Base-by-base conservation (phyloP, 2,329 filamentous ascomycete species). In the Colletotrichum caudatum region DNA sequence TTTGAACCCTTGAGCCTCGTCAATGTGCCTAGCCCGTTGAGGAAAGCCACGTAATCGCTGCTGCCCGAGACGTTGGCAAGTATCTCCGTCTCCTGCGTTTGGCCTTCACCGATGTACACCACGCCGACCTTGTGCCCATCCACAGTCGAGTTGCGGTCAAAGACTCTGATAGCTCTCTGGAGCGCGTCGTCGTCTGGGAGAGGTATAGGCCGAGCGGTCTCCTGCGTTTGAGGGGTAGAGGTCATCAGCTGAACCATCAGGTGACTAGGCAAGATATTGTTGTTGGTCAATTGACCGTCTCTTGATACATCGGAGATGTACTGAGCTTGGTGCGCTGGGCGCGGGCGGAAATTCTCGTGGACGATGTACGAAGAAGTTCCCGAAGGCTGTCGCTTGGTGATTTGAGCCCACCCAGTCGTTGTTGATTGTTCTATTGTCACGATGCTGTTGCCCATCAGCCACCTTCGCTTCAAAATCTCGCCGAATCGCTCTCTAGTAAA, bases 91-190 rank as follows among this genome's bases (percentile, higher is more conserved):
- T 98, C 96, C 1, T 91, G 83, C 0, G 89, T 94, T 81, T 99
- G 96, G 8, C 92, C 92, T 76, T 97, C 92, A 65, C 93, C 94
- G 74, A 98, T 92, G 80, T 98, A 99, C 51, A 99, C 91, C 29
- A 99, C 92, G 20, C 96, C 96, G 53, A 97, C 92, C 81, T 97
- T 98, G 85, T 98, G 94, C 8, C 94, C 94, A 80, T 99, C 96
- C 5, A 99, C 92, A 11, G 94, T 95, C 48, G 95, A 92, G 74
- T 90, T 97, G 41, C 92, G 90, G 80, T 99, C 96, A 80, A 99
- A 97, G 16, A 90, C 86, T 48, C 89, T 88, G 50, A 99, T 91
- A 0, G 94, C 92, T 75, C 95, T 90, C 48, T 90, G 87, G 2
- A 92, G 90, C 41, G 88, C 87, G 20, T 94, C 92, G 70, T 92